Conservation (phyloP, 805 yeast genomes). For the Komagataella populi region DNA sequence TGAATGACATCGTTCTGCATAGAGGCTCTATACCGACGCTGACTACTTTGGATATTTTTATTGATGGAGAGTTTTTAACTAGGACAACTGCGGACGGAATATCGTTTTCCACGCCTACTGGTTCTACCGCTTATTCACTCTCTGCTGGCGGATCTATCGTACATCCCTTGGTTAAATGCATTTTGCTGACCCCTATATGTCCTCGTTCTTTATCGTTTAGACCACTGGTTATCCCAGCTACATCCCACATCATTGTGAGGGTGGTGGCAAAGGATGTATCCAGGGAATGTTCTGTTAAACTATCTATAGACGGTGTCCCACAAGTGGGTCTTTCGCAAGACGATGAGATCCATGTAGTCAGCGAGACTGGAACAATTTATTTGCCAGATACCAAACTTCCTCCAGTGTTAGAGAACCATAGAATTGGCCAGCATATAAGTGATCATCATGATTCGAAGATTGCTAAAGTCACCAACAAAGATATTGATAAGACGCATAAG, state of each 20-base stretch:
- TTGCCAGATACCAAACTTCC: constrained; percentile 37
- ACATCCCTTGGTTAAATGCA: constrained; percentile 77
- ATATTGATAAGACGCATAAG: constrained; percentile 7
- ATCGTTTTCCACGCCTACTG: constrained; percentile 80
- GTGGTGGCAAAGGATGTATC: constrained; percentile 34
- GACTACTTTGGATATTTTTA: constrained; percentile 69
- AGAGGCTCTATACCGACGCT: constrained; percentile 83
- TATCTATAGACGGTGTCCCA: constrained; percentile 77
- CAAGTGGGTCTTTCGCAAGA: constrained; percentile 57
- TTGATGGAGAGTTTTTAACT: constrained; percentile 76
- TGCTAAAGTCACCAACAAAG: constrained; percentile 1
- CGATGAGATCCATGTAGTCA: constrained; percentile 64
- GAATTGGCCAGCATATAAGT: constrained; percentile 2
- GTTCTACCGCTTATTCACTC: constrained; percentile 86
- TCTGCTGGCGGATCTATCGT: constrained; percentile 89
- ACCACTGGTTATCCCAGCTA: constrained; percentile 71
- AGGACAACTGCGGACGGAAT: constrained; percentile 90
- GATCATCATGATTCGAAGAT: neutral
- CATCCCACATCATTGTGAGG: constrained; percentile 57
- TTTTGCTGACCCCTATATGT: constrained; percentile 79
- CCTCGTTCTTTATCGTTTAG: constrained; percentile 86
- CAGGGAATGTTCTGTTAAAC: constrained; percentile 27
- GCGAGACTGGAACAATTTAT: constrained; percentile 50
- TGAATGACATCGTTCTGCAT: constrained; percentile 86
- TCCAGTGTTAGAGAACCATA: constrained; percentile 4